phyloP scores from a whole-genome alignment of 2,329 filamentous ascomycete genomes.

The Aspergillus cejpii region DNA sequence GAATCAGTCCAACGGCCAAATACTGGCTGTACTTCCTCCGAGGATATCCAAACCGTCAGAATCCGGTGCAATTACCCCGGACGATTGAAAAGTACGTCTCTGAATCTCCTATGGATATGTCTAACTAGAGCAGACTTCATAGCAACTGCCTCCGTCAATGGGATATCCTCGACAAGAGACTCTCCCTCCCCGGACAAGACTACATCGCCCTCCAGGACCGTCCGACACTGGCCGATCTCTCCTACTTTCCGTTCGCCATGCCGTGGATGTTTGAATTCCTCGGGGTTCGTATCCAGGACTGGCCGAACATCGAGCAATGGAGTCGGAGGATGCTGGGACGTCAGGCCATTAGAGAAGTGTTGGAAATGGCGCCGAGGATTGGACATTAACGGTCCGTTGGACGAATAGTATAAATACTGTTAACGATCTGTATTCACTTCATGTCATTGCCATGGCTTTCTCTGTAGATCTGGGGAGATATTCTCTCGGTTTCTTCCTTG shows the following conservation, averaged over 20 bases:
- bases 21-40: conserved; percentile 9
- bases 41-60: conserved; percentile 3
- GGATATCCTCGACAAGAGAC: conserved; percentile 3
- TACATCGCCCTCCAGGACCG: conserved; percentile 5
- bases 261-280: conserved; percentile 6
- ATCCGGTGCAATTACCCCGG: conserved; percentile 5
- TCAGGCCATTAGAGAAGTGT: background rate
- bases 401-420: no score
- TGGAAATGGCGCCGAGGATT: background rate
- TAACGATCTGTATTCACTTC: no score
- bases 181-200: background rate
- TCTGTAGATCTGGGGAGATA: no score
- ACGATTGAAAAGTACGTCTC: conserved; percentile 6
- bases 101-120: background rate
- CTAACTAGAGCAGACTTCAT: background rate
- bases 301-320: conserved; percentile 2
- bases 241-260: conserved; percentile 7
- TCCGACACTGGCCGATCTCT: conserved; percentile 4
- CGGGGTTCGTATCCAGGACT: conserved; percentile 4
- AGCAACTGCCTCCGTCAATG: conserved; percentile 1
- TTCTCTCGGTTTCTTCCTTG: background rate
- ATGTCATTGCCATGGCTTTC: no score
- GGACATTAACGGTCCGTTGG: background rate
- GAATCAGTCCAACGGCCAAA: conserved; percentile 3
- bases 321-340: background rate